These are phyloP conservation scores for Echinosphaeria canescens DNA, from an alignment of 2,329 filamentous ascomycete species.

Conservation along the genomic window DNA sequence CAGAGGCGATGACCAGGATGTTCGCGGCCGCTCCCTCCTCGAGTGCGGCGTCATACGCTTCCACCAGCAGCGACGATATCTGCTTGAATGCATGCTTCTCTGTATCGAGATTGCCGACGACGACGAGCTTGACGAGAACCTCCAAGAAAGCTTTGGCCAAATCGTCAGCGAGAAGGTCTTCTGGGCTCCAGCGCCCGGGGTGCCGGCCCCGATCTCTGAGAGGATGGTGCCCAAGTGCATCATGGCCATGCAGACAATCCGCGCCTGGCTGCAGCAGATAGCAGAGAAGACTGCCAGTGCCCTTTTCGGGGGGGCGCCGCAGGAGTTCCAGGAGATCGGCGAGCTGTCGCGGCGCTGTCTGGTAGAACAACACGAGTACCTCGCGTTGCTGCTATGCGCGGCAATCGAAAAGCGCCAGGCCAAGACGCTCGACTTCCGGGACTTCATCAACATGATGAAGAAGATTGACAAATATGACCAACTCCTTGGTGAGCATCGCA, in stretches of 20 bases:
- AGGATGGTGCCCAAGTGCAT: constrained; percentile 57
- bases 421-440: constrained; percentile 47
- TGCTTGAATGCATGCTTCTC: constrained; percentile 68
- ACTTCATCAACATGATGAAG: constrained; percentile 46
- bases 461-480: constrained; percentile 58
- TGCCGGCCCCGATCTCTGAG: constrained; percentile 21
- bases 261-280: constrained; percentile 54
- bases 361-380: constrained; percentile 70
- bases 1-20: constrained; percentile 43
- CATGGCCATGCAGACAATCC: constrained; percentile 53
- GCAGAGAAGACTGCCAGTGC: constrained; percentile 46
- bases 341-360: constrained; percentile 65
- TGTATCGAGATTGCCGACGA: constrained; percentile 50
- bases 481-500: constrained; percentile 19
- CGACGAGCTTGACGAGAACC: constrained; percentile 23
- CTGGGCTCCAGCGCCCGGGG: constrained; percentile 20
- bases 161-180: constrained; percentile 35
- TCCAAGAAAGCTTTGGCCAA: constrained; percentile 25
- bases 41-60: constrained; percentile 72
- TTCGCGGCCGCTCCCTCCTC: constrained; percentile 49
- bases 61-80: constrained; percentile 63
- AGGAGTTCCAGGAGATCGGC: constrained; percentile 54
- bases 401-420: constrained; percentile 59
- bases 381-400: constrained; percentile 61
- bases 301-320: too few species aligned